Conservation (phyloP, 2,329 filamentous ascomycete genomes). For the Zymoseptoria tritici region DNA sequence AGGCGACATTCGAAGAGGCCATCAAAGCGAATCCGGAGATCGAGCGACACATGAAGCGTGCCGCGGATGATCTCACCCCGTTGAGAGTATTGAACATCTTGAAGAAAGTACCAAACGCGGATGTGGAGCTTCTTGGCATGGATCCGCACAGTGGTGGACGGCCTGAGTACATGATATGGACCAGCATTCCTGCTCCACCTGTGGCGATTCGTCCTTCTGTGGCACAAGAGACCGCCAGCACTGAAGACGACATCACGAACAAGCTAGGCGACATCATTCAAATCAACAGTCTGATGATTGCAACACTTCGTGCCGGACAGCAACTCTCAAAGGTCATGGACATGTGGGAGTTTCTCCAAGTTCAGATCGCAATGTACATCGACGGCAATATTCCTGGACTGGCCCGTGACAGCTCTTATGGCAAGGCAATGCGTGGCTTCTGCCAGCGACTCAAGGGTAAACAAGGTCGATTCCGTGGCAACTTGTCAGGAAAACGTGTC, state of each 20-base stretch:
- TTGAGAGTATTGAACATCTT: constrained; percentile 84
- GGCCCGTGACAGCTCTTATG: constrained; percentile 70
- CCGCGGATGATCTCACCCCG: constrained; percentile 89
- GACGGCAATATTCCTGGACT: constrained; percentile 93
- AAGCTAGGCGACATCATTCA: constrained; percentile 96
- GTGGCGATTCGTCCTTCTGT: constrained; percentile 93
- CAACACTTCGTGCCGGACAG: constrained; percentile 74
- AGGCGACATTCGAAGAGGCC: constrained; percentile 74
- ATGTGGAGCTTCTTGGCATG: constrained; percentile 86
- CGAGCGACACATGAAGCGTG: constrained; percentile 85
- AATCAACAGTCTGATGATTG: constrained; percentile 78
- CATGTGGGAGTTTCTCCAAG: constrained; percentile 93
- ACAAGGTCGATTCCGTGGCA: constrained; percentile 93
- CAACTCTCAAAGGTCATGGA: constrained; percentile 89
- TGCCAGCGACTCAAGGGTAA: constrained; percentile 95
- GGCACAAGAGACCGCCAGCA: constrained; percentile 84
- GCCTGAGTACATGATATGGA: constrained; percentile 97
- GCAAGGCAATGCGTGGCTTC: constrained; percentile 85
- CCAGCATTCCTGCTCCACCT: constrained; percentile 86
- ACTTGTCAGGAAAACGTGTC: constrained; percentile 94
- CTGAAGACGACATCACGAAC: constrained; percentile 91
- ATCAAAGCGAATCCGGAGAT: constrained; percentile 72
- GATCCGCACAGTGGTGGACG: constrained; percentile 71
- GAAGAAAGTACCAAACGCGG: constrained; percentile 72
- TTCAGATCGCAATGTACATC: constrained; percentile 95